A percentile compares a stretch with the other conserved stretches of the same genome.
These are phyloP conservation scores for Claviceps fusiformis DNA, from an alignment of 2,329 filamentous ascomycete species.

Conservation along the genomic window DNA sequence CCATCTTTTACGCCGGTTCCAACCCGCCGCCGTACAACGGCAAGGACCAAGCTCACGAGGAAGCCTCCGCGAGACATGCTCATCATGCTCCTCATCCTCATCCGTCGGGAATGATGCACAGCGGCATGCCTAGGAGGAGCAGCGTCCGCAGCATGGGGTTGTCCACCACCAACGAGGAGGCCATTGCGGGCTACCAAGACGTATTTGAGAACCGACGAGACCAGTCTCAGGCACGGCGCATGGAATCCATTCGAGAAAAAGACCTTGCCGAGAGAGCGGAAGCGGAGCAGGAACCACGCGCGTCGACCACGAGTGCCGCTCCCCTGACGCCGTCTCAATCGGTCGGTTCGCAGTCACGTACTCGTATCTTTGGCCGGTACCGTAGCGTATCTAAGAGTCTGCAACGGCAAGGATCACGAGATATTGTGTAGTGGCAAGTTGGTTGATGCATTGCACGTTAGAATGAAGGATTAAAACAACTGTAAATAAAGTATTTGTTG, in stretches of 20 bases:
- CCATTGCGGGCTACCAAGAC: conserved; percentile 29
- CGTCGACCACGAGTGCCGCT: neutral
- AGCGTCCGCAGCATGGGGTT: conserved; percentile 8
- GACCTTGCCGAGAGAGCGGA: conserved; percentile 17
- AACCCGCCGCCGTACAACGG: conserved; percentile 21
- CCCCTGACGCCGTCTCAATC: neutral
- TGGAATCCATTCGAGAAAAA: conserved; percentile 25
- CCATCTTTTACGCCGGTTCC: conserved; percentile 39
- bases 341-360: neutral
- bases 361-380: neutral
- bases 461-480: too few relatives aligned
- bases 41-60: conserved; percentile 13
- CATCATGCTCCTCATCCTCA: neutral
- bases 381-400: neutral
- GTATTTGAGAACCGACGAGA: conserved; percentile 31
- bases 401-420: neutral
- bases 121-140: conserved; percentile 7
- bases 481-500: too few relatives aligned
- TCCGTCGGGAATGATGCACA: conserved; percentile 5
- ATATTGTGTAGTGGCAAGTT: neutral
- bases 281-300: conserved; percentile 10
- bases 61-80: conserved; percentile 1
- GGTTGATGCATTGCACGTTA: too few relatives aligned
- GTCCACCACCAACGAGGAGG: conserved; percentile 17
- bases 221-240: conserved; percentile 19